Evolutionary conservation across 2,329 filamentous ascomycete genomes (phyloP).

Genomic region (Stenocarpella maydis): DNA sequence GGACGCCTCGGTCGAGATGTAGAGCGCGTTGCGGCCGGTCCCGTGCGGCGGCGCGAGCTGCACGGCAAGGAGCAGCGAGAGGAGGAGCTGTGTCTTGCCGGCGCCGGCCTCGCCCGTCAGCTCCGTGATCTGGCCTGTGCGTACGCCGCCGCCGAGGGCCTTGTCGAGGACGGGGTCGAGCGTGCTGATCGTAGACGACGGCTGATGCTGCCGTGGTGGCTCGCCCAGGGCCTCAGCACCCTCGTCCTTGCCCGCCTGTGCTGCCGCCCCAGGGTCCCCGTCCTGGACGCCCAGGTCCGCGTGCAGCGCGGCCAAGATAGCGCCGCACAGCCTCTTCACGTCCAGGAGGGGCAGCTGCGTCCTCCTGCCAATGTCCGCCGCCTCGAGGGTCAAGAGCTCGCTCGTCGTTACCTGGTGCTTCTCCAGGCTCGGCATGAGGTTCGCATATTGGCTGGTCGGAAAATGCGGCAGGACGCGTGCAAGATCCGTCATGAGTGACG

Average conservation of each 20-base stretch:
- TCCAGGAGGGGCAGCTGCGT: slow-evolving; percentile 84
- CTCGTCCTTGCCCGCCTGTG: slow-evolving; percentile 25
- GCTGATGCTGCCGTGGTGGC: slow-evolving; percentile 40
- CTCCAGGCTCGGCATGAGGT: slow-evolving; percentile 83
- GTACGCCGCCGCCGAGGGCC: slow-evolving; percentile 79
- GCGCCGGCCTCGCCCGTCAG: slow-evolving; percentile 92
- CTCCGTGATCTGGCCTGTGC: slow-evolving; percentile 83
- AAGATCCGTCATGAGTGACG: slow-evolving; percentile 79
- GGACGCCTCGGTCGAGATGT: slow-evolving; percentile 91
- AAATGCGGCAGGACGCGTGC: slow-evolving; percentile 83
- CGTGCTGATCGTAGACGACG: slow-evolving; percentile 78
- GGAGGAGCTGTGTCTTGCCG: slow-evolving; percentile 93
- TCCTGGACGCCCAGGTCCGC: slow-evolving; percentile 58
- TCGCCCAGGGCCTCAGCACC: not conserved
- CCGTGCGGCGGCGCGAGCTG: slow-evolving; percentile 81
- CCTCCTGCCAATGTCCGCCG: slow-evolving; percentile 83
- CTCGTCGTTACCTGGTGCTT: slow-evolving; percentile 77
- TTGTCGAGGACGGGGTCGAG: slow-evolving; percentile 77
- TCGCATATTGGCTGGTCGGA: slow-evolving; percentile 72
- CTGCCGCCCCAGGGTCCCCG: slow-evolving; percentile 35
- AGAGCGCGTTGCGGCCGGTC: slow-evolving; percentile 78
- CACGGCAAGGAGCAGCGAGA: slow-evolving; percentile 82
- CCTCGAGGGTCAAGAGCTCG: slow-evolving; percentile 86
- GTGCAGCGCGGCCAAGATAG: slow-evolving; percentile 73
- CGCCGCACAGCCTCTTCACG: slow-evolving; percentile 75